These are phyloP conservation scores for Pisolithus albus DNA, from an alignment of 768 basidiomycete genomes.

Conservation along the genomic window DNA sequence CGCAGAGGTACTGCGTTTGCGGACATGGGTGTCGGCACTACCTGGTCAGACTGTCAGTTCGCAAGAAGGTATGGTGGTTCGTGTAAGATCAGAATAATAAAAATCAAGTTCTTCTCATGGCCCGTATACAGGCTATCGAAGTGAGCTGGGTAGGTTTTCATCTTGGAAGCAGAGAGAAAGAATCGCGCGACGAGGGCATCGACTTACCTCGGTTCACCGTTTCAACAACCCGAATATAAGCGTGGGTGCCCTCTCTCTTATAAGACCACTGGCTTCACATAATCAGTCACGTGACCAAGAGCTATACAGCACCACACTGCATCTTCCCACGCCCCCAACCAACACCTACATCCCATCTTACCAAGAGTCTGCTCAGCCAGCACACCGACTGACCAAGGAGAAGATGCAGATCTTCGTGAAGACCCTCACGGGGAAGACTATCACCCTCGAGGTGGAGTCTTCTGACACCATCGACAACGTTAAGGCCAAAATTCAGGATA, in stretches of 20 bases:
- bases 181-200: background rate
- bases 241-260: no score
- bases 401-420: constrained; percentile 74
- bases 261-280: constrained; percentile 1
- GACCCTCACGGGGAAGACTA: constrained; percentile 94
- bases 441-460: constrained; percentile 98
- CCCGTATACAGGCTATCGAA: constrained; percentile 45
- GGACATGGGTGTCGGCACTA: no score
- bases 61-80: background rate
- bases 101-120: constrained; percentile 41
- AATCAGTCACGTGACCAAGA: constrained; percentile 17
- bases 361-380: background rate
- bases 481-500: constrained; percentile 77
- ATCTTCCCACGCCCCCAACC: constrained; percentile 15
- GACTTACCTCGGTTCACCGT: constrained; percentile 1
- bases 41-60: no score
- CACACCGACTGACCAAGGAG: constrained; percentile 1
- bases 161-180: constrained; percentile 11
- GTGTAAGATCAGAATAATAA: constrained; percentile 32
- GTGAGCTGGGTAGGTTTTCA: constrained; percentile 56
- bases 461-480: constrained; percentile 96
- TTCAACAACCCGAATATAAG: no score
- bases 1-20: no score
- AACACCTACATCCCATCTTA: constrained; percentile 3
- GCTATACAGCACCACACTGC: constrained; percentile 25